Evolutionary conservation across 179 eudicot species (phyloP).

Genomic region (Carnegiea gigantea): DNA sequence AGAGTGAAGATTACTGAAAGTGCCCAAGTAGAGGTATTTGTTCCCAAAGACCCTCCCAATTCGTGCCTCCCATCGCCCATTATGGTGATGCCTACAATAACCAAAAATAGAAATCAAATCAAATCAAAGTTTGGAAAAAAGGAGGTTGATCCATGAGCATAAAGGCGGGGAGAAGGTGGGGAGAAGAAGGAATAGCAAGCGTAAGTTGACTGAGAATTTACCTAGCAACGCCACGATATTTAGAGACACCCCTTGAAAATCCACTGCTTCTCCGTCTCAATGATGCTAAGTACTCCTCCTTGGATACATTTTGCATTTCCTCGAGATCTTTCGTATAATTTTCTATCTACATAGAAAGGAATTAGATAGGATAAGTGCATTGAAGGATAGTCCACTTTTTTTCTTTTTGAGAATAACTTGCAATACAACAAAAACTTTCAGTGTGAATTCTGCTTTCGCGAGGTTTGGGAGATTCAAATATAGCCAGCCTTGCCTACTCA

Average conservation of each 20-base stretch:
- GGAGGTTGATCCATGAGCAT: not conserved
- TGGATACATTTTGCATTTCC: conserved; percentile 68
- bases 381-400: not conserved
- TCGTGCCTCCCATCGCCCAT: conserved; percentile 66
- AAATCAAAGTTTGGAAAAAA: not conserved
- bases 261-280: conserved; percentile 79
- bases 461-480: no score
- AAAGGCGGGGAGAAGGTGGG: not conserved
- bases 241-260: conserved; percentile 87
- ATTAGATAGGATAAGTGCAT: not conserved
- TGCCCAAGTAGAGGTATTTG: conserved; percentile 63
- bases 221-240: conserved; percentile 96
- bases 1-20: conserved; percentile 43
- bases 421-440: no score
- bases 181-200: not conserved
- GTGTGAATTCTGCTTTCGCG: no score
- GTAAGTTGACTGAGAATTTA: conserved; percentile 20
- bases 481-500: no score
- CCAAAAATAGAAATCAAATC: not conserved
- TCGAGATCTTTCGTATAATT: conserved; percentile 61
- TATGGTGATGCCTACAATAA: conserved; percentile 54
- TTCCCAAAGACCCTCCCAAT: conserved; percentile 59
- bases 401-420: not conserved
- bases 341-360: conserved; percentile 46
- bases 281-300: conserved; percentile 82